A percentile compares a stretch with the other conserved stretches of the same genome.
Evolutionary conservation across 345 rosid species (phyloP).

Genomic region (sweet orange (Citrus sinensis)): DVS_A1.0 CM039163.1:14747501-14748000

Average conservation of each 20-base stretch:
- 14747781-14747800: constrained; percentile 17
- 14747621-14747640: neutral
- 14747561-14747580: neutral
- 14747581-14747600: neutral
- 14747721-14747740: constrained; percentile 15
- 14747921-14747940: too few species aligned
- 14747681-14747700: constrained; percentile 71
- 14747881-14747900: neutral
- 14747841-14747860: constrained; percentile 87
- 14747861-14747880: constrained; percentile 23
- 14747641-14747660: constrained; percentile 53
- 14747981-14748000: neutral
- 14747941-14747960: neutral
- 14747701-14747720: constrained; percentile 86
- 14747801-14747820: constrained; percentile 81
- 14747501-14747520: neutral
- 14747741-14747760: neutral
- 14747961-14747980: neutral
- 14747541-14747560: neutral
- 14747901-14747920: constrained; percentile 1
- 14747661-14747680: constrained; percentile 77
- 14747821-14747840: constrained; percentile 98
- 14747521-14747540: neutral
- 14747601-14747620: neutral
- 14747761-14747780: constrained; percentile 12